Conservation (phyloP, 768 basidiomycete genomes). For the Xerocomellus amylosporus region DNA sequence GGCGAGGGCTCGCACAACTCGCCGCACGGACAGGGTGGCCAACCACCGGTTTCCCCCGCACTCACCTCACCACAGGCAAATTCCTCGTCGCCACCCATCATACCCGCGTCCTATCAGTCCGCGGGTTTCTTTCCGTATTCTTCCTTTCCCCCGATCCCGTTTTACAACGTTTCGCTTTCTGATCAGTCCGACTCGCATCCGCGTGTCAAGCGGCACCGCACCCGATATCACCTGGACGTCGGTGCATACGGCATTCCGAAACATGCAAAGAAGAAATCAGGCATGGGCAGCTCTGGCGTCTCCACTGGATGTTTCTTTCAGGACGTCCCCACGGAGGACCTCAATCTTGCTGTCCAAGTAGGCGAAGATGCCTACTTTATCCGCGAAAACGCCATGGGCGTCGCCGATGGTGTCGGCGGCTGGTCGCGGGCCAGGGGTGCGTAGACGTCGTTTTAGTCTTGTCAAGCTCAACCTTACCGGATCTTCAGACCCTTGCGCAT, state of each 20-base stretch:
- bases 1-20: constrained; percentile 40
- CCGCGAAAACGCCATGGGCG: constrained; percentile 81
- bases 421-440: constrained; percentile 57
- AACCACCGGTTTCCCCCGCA: constrained; percentile 41
- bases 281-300: constrained; percentile 17
- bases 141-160: constrained; percentile 32
- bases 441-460: constrained; percentile 23
- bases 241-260: constrained; percentile 89
- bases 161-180: constrained; percentile 25
- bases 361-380: constrained; percentile 93
- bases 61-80: constrained; percentile 43
- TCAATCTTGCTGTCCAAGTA: constrained; percentile 66
- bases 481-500: constrained; percentile 18
- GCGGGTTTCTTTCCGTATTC: constrained; percentile 37
- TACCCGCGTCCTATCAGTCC: constrained; percentile 31
- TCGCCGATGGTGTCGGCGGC: constrained; percentile 94
- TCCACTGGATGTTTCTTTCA: constrained; percentile 28
- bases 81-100: constrained; percentile 29
- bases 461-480: constrained; percentile 12
- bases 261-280: constrained; percentile 32
- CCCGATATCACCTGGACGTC: constrained; percentile 58
- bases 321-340: constrained; percentile 31
- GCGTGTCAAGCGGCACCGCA: constrained; percentile 31
- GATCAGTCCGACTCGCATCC: constrained; percentile 30
- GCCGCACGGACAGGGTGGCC: constrained; percentile 34